These are phyloP conservation scores for Batkoa obscura DNA, from an alignment of 371 early-diverging fungal genomes.

Conservation along the genomic window DNA sequence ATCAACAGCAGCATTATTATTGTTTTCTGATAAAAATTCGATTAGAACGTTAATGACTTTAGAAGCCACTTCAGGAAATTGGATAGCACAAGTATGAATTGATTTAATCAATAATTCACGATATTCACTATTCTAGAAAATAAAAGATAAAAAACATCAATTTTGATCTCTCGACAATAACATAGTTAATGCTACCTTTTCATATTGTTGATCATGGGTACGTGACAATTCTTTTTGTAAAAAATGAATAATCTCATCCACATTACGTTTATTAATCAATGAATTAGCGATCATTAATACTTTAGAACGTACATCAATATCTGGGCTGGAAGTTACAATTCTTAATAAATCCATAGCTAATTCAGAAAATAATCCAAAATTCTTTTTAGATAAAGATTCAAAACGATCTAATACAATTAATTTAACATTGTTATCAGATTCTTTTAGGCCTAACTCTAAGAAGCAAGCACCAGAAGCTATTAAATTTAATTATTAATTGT, in stretches of 20 bases:
- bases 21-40: conserved; percentile 80
- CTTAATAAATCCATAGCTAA: conserved; percentile 85
- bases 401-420: conserved; percentile 84
- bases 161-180: too few relatives aligned
- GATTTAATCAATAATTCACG: conserved; percentile 84
- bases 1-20: conserved; percentile 82
- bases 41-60: conserved; percentile 84
- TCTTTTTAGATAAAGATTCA: conserved; percentile 63
- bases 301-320: conserved; percentile 86
- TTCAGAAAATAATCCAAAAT: conserved; percentile 72
- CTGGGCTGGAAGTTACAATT: conserved; percentile 62
- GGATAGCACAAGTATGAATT: conserved; percentile 85
- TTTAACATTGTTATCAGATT: conserved; percentile 94
- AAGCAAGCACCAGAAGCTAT: conserved; percentile 75
- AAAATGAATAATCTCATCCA: conserved; percentile 77
- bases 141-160: neutral
- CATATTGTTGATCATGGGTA: conserved; percentile 74
- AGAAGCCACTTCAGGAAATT: conserved; percentile 86
- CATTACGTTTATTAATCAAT: conserved; percentile 75
- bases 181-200: too few relatives aligned
- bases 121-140: conserved; percentile 60
- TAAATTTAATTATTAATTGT: too few relatives aligned
- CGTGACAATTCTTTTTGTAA: conserved; percentile 83
- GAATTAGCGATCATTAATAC: conserved; percentile 71
- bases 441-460: conserved; percentile 75